These are phyloP conservation scores for Phytopythium cucurbitacearum DNA, from an alignment of 352 stramenopile species.

Conservation along the genomic window DNA sequence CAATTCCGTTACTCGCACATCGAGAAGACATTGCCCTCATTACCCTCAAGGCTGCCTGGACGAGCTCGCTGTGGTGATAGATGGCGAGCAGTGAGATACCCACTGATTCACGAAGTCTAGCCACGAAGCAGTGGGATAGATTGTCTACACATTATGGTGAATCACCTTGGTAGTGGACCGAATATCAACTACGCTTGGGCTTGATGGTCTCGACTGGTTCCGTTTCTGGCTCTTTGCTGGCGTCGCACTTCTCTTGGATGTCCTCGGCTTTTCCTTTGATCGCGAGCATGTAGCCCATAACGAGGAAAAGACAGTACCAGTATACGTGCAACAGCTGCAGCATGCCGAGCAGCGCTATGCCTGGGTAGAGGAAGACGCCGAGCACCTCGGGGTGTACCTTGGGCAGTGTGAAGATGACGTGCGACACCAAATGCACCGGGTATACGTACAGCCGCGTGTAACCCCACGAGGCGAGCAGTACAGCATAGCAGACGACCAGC, in stretches of 20 bases:
- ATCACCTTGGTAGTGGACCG: no score
- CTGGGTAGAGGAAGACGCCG: conserved; percentile 22
- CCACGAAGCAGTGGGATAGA: no score
- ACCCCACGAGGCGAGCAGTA: conserved; percentile 32
- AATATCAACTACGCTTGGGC: conserved; percentile 3
- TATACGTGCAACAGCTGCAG: conserved; percentile 35
- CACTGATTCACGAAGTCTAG: no score
- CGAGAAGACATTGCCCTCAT: no score
- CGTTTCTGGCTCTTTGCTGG: conserved; percentile 7
- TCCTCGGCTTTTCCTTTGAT: conserved; percentile 31
- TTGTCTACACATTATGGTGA: no score
- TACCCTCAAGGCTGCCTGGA: no score
- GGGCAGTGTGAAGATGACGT: conserved; percentile 21
- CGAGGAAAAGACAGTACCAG: conserved; percentile 37
- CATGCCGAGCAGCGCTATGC: conserved; percentile 28
- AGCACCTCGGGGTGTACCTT: conserved; percentile 21
- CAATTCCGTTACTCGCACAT: no score
- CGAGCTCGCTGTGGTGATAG: no score
- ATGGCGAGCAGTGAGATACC: no score
- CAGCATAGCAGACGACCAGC: conserved; percentile 27
- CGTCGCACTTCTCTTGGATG: conserved; percentile 34
- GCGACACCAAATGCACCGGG: conserved; percentile 37
- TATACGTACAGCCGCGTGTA: conserved; percentile 42
- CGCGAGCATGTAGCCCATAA: conserved; percentile 38
- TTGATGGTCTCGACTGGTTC: conserved; percentile 7